A percentile compares a stretch with the other conserved stretches of the same genome.
Evolutionary conservation across 345 rosid species (phyloP).

Genomic region (Euphorbia peplus): DNA sequence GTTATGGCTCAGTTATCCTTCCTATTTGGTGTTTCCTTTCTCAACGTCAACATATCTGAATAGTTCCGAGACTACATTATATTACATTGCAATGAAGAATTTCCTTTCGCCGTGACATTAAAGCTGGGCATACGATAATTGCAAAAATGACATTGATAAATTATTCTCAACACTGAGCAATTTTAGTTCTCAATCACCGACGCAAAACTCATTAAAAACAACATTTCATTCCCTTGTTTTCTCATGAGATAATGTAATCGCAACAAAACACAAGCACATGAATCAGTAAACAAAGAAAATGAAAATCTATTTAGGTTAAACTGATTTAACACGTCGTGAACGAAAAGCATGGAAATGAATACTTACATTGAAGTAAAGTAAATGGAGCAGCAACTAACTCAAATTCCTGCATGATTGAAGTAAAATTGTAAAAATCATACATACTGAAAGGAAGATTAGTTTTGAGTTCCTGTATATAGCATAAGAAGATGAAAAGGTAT

Average conservation of each 20-base stretch:
- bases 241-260: background rate
- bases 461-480: background rate
- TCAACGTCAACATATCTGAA: background rate
- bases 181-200: background rate
- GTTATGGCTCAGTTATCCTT: background rate
- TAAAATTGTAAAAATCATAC: background rate
- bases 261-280: too few species aligned
- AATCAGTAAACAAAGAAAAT: too few species aligned
- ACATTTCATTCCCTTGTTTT: background rate
- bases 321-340: background rate
- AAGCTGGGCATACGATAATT: background rate
- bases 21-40: background rate
- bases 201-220: background rate
- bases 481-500: too few species aligned
- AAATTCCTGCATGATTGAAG: slow-evolving; percentile 5
- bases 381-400: background rate
- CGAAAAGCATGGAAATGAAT: background rate
- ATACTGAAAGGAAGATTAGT: too few species aligned
- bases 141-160: background rate
- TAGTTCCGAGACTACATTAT: background rate
- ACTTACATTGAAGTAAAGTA: slow-evolving; percentile 8
- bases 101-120: background rate
- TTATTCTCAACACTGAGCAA: background rate
- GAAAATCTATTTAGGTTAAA: background rate
- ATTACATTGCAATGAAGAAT: background rate